Percentiles rank a stretch among this genome's conserved stretches.
phyloP scores from a whole-genome alignment of 2,329 filamentous ascomycete species.

The Fusarium sp. region DNA sequence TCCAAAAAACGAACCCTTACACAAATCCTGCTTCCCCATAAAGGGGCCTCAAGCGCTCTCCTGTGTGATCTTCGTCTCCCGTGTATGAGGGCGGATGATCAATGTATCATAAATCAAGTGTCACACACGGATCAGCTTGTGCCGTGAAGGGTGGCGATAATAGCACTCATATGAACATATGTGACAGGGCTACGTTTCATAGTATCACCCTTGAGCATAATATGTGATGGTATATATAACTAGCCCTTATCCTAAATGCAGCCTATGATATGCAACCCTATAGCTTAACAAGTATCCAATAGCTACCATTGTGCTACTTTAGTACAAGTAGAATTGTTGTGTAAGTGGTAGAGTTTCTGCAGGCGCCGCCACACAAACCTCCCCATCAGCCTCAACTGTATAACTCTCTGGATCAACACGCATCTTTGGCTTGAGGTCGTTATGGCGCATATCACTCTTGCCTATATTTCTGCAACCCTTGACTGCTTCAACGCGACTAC shows the following conservation, averaged over 20 bases:
- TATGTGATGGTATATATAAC: not conserved
- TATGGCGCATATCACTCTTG: constrained; percentile 92
- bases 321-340: constrained; percentile 83
- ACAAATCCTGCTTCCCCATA: not conserved
- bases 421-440: constrained; percentile 86
- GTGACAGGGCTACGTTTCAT: constrained; percentile 1
- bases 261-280: not conserved
- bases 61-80: constrained; percentile 11
- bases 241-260: not conserved
- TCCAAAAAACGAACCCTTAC: not conserved
- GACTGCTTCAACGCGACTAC: constrained; percentile 84
- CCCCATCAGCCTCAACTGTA: constrained; percentile 85
- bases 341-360: constrained; percentile 77
- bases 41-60: not conserved
- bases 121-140: constrained; percentile 6
- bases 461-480: constrained; percentile 78
- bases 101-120: constrained; percentile 4
- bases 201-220: constrained; percentile 4
- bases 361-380: constrained; percentile 79
- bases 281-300: not conserved
- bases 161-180: not conserved
- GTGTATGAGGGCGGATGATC: not conserved
- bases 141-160: not conserved
- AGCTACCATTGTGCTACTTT: constrained; percentile 24
- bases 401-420: constrained; percentile 92